These are phyloP conservation scores for Spathaspora gorwiae DNA, from an alignment of 805 yeast species.

Conservation along the genomic window DNA sequence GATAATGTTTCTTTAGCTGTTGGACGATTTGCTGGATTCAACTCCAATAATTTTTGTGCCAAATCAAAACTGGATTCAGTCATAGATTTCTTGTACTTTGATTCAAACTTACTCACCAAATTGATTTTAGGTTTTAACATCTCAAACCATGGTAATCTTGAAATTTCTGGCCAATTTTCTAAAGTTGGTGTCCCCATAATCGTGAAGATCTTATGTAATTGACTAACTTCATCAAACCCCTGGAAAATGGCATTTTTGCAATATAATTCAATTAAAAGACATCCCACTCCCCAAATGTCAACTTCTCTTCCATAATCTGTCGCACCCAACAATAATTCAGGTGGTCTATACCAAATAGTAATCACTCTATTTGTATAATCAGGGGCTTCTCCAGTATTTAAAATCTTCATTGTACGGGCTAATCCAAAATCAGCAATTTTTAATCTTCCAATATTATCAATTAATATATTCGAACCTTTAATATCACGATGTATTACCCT, in stretches of 20 bases:
- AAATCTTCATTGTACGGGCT: conserved; percentile 68
- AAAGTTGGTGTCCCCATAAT: conserved; percentile 82
- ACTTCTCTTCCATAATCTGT: conserved; percentile 88
- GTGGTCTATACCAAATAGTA: conserved; percentile 97
- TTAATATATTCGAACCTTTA: conserved; percentile 72
- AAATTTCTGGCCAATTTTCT: conserved; percentile 74
- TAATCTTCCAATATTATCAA: conserved; percentile 57
- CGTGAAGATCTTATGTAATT: conserved; percentile 68
- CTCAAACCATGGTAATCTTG: conserved; percentile 87
- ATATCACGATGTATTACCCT: conserved; percentile 76
- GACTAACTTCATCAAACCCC: conserved; percentile 85
- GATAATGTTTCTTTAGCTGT: conserved; percentile 66
- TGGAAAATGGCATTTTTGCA: conserved; percentile 73
- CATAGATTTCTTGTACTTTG: conserved; percentile 37
- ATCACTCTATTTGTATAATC: conserved; percentile 94
- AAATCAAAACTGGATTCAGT: conserved; percentile 56
- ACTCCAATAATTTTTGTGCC: conserved; percentile 55
- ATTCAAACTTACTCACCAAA: conserved; percentile 24
- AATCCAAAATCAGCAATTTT: conserved; percentile 81
- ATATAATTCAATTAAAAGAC: conserved; percentile 79
- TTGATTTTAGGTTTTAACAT: conserved; percentile 59
- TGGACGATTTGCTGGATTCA: conserved; percentile 67
- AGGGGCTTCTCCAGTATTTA: conserved; percentile 48
- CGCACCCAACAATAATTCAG: conserved; percentile 85
- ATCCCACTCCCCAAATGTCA: conserved; percentile 97